phyloP scores from a whole-genome alignment of 2,329 filamentous ascomycete genomes.

The Fusarium subtropicale region DNA sequence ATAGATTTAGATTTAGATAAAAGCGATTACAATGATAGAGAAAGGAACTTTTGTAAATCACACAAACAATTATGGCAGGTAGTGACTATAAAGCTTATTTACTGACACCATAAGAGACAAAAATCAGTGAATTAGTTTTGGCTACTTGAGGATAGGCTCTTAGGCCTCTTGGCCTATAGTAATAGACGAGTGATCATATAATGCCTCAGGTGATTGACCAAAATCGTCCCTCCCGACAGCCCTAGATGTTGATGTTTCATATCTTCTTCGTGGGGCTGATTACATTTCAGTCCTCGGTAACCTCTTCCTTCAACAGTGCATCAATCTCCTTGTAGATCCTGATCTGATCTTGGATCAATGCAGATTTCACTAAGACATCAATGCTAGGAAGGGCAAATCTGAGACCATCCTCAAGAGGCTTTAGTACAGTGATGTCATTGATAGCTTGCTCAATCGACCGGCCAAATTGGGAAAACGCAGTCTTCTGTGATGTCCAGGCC shows the following conservation, averaged over 20 bases:
- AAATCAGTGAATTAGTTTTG: not conserved
- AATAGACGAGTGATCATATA: fast-evolving
- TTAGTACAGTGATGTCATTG: fast-evolving
- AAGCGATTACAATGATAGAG: not conserved
- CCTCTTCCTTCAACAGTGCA: not conserved
- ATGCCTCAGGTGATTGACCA: fast-evolving
- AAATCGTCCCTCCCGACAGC: too few relatives aligned
- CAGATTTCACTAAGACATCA: fast-evolving
- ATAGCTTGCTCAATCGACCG: not conserved
- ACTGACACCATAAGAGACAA: not conserved
- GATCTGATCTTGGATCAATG: not conserved
- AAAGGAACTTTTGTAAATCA: too few relatives aligned
- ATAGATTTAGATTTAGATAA: not conserved
- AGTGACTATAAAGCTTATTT: fast-evolving
- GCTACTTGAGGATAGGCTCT: not conserved
- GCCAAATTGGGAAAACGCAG: not conserved
- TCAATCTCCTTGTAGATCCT: not conserved
- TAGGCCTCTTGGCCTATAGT: not conserved
- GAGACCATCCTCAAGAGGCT: fast-evolving
- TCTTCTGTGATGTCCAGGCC: fast-evolving
- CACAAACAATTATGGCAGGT: too few relatives aligned
- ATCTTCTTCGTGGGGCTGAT: not conserved
- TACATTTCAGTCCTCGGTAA: not conserved
- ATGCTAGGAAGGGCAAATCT: fast-evolving
- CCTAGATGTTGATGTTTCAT: too few relatives aligned